Percentiles rank a stretch among this genome's conserved stretches.
phyloP scores from a whole-genome alignment of 768 basidiomycete species.

The Hygrocybe coccinea region DNA sequence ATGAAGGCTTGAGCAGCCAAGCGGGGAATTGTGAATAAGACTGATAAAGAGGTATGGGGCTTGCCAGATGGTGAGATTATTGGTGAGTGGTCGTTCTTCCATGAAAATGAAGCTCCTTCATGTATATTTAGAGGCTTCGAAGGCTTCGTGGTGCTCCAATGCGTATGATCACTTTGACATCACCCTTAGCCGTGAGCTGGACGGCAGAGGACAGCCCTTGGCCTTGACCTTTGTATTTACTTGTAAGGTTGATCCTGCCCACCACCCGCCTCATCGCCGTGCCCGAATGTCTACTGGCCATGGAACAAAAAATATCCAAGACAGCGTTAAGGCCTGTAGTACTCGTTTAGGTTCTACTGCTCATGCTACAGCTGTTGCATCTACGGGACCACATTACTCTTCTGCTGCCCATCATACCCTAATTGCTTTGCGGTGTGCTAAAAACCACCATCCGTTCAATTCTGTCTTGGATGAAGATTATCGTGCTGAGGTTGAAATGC shows the following conservation, averaged over 20 bases:
- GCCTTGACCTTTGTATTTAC: slow-evolving; percentile 8
- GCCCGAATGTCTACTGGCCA: slow-evolving; percentile 3
- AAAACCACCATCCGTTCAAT: slow-evolving; percentile 21
- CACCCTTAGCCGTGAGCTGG: background rate
- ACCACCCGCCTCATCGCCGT: background rate
- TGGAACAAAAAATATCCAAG: slow-evolving; percentile 13
- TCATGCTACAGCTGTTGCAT: background rate
- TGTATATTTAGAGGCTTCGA: background rate
- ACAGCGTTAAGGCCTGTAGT: background rate
- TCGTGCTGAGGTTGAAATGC: slow-evolving; percentile 23
- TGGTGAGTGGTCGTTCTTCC: slow-evolving; percentile 2
- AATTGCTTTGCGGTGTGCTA: slow-evolving; percentile 21
- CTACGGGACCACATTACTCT: background rate
- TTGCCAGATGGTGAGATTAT: slow-evolving; percentile 12
- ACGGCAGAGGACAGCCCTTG: background rate
- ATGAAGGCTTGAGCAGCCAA: slow-evolving; percentile 1
- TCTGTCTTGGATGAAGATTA: slow-evolving; percentile 21
- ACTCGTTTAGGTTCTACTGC: background rate
- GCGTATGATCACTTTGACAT: slow-evolving; percentile 17
- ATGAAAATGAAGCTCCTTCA: background rate
- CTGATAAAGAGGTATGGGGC: slow-evolving; percentile 11
- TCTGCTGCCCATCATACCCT: slow-evolving; percentile 19
- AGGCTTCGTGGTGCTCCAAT: slow-evolving; percentile 8
- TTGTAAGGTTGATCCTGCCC: slow-evolving; percentile 3
- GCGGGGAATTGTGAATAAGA: slow-evolving; percentile 1